These are phyloP conservation scores for Neofusicoccum sp. DNA, from an alignment of 2,329 filamentous ascomycete species.

Conservation along the genomic window DNA sequence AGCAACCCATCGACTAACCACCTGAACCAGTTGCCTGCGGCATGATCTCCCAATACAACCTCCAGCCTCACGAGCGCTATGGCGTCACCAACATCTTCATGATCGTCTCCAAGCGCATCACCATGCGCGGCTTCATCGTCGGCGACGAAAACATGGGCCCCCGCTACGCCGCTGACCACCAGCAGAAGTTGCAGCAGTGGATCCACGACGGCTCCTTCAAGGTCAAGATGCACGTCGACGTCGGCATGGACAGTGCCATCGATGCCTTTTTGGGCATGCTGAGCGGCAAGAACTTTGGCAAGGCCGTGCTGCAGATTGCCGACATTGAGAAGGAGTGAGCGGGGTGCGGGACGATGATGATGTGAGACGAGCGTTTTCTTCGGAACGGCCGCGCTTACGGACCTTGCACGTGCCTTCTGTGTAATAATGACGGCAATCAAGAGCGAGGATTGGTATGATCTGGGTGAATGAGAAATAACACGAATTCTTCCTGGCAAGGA, in stretches of 20 bases:
- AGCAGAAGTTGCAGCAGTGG: constrained; percentile 74
- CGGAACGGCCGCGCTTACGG: too few species aligned
- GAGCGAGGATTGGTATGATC: too few species aligned
- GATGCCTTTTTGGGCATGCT: constrained; percentile 75
- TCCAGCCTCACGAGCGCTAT: constrained; percentile 55
- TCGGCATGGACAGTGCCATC: constrained; percentile 74
- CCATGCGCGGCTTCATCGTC: constrained; percentile 75
- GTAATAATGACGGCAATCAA: too few species aligned
- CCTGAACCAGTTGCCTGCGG: constrained; percentile 46
- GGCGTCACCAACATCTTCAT: constrained; percentile 65
- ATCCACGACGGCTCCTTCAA: constrained; percentile 73
- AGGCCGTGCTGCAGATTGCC: constrained; percentile 71
- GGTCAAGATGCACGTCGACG: constrained; percentile 64
- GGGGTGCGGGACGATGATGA: neutral
- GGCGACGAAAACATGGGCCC: constrained; percentile 62
- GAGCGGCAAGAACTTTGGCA: constrained; percentile 78
- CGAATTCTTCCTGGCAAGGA: too few species aligned
- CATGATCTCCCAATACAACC: constrained; percentile 79
- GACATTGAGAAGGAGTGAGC: constrained; percentile 32
- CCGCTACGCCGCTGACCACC: constrained; percentile 67
- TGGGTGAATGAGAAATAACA: too few species aligned
- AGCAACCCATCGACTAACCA: constrained; percentile 9
- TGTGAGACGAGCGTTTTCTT: too few species aligned
- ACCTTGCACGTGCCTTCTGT: too few species aligned
- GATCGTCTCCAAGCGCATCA: constrained; percentile 67